These are phyloP conservation scores for Binderoboletus segoi DNA, from an alignment of 1,284 basidiomycete species.

Conservation along the genomic window DNA sequence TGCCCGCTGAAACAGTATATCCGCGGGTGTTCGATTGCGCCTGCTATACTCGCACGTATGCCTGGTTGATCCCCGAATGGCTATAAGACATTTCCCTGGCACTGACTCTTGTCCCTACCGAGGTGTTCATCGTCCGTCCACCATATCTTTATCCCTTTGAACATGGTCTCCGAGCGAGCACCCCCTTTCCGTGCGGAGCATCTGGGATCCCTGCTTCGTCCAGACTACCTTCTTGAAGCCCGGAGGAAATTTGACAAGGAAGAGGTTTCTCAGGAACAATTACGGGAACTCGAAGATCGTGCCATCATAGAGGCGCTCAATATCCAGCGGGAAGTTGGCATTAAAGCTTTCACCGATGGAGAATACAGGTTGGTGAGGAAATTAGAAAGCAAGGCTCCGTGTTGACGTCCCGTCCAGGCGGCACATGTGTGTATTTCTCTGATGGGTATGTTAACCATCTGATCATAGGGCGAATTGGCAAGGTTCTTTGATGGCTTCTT, in stretches of 20 bases:
- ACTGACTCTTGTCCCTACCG: background rate
- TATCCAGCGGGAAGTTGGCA: constrained; percentile 52
- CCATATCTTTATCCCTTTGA: background rate
- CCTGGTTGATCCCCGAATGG: background rate
- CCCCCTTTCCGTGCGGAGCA: constrained; percentile 60
- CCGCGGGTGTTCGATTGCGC: background rate
- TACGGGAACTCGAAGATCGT: constrained; percentile 53
- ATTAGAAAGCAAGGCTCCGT: constrained; percentile 54
- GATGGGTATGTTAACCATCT: background rate
- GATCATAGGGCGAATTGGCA: background rate
- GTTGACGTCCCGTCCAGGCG: constrained; percentile 20
- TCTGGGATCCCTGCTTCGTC: constrained; percentile 62
- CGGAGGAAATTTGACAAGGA: constrained; percentile 46
- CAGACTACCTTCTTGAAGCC: constrained; percentile 50
- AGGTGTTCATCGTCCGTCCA: background rate
- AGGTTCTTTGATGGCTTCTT: constrained; percentile 34
- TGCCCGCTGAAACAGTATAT: background rate
- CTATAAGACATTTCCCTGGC: constrained; percentile 4
- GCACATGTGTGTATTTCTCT: constrained; percentile 26
- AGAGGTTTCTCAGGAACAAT: constrained; percentile 43
- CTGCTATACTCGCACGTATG: background rate
- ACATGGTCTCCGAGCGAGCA: constrained; percentile 18
- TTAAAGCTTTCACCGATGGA: constrained; percentile 63
- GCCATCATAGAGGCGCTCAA: constrained; percentile 55
- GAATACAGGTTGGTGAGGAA: constrained; percentile 49